Percentiles rank a stretch among this genome's conserved stretches.
These are phyloP conservation scores for Luffa acutangula DNA, from an alignment of 306 rosid species.

Conservation along the genomic window DNA sequence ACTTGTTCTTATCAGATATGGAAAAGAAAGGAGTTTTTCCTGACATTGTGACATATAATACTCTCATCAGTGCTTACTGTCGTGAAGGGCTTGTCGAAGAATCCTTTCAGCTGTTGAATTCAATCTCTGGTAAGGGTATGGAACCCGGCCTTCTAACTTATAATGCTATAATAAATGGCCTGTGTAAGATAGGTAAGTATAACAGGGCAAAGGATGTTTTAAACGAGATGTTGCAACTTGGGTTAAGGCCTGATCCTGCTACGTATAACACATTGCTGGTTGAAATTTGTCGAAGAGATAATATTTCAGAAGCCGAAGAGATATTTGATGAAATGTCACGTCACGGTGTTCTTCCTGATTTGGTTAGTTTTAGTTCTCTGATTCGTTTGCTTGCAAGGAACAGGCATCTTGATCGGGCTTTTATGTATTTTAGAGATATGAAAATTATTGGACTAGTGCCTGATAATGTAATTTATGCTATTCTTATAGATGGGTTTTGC, in stretches of 20 bases:
- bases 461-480: slow-evolving; percentile 74
- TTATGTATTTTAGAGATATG: slow-evolving; percentile 50
- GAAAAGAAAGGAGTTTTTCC: slow-evolving; percentile 46
- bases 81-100: slow-evolving; percentile 43
- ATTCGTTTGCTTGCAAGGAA: slow-evolving; percentile 56
- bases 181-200: slow-evolving; percentile 55
- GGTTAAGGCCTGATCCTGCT: slow-evolving; percentile 57
- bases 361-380: slow-evolving; percentile 63
- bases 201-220: slow-evolving; percentile 44
- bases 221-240: slow-evolving; percentile 47
- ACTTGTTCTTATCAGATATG: slow-evolving; percentile 44
- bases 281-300: slow-evolving; percentile 56
- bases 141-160: slow-evolving; percentile 62
- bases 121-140: slow-evolving; percentile 43
- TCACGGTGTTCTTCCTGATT: slow-evolving; percentile 53
- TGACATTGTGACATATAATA: slow-evolving; percentile 69
- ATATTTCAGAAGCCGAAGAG: slow-evolving; percentile 51
- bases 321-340: slow-evolving; percentile 49
- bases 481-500: slow-evolving; percentile 78
- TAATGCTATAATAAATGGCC: slow-evolving; percentile 63
- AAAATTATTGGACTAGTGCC: slow-evolving; percentile 54
- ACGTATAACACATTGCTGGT: slow-evolving; percentile 57
- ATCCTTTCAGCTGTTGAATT: slow-evolving; percentile 41
- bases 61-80: slow-evolving; percentile 57
- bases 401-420: slow-evolving; percentile 42